These are phyloP conservation scores for Nepenthes mirabilis DNA, from an alignment of 148 eudicot genomes.

Conservation along the genomic window DNA sequence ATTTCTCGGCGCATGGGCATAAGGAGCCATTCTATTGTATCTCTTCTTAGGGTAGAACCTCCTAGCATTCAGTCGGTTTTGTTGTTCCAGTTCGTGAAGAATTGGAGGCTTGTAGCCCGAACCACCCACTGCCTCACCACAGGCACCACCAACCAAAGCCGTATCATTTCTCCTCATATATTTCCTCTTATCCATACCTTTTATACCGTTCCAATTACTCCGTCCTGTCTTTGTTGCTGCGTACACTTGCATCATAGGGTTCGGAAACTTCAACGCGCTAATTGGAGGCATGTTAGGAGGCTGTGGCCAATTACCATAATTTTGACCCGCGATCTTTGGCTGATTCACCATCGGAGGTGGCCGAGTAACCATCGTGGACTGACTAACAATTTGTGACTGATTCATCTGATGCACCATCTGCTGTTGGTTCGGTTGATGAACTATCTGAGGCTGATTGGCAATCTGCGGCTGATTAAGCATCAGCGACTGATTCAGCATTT, in stretches of 20 bases:
- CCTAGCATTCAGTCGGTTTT: conserved; percentile 66
- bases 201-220: conserved; percentile 70
- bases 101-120: conserved; percentile 47
- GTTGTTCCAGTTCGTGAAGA: conserved; percentile 57
- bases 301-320: conserved; percentile 56
- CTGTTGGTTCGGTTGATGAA: too few relatives aligned
- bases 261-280: conserved; percentile 29
- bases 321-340: conserved; percentile 24
- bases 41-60: conserved; percentile 48
- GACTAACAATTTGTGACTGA: conserved; percentile 17
- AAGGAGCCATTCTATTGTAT: conserved; percentile 60
- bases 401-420: conserved; percentile 10
- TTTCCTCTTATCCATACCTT: conserved; percentile 36
- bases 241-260: conserved; percentile 26
- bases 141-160: conserved; percentile 10
- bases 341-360: conserved; percentile 16
- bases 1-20: conserved; percentile 76
- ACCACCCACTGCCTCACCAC: conserved; percentile 9
- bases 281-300: conserved; percentile 18
- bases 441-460: too few relatives aligned
- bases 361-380: conserved; percentile 23
- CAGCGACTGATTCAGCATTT: conserved; percentile 6
- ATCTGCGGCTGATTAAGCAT: too few relatives aligned
- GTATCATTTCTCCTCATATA: conserved; percentile 27
- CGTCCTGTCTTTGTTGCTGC: conserved; percentile 24